Conservation (phyloP, 805 yeast genomes). For the Saccharomycopsis fermentans region DNA sequence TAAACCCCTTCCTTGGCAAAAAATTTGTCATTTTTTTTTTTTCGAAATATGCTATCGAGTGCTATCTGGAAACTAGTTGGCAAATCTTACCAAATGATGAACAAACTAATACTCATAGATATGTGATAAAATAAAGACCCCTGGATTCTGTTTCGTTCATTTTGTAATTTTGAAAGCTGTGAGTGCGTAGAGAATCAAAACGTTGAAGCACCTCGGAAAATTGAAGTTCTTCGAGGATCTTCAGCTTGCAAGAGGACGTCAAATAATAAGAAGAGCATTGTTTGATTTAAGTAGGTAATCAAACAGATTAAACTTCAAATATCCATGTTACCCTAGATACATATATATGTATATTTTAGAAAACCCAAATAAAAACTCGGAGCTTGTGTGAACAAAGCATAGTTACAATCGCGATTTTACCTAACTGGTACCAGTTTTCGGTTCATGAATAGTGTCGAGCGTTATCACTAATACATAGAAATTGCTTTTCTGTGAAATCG, state of each 20-base stretch:
- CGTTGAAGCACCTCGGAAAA: not conserved
- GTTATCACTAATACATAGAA: not conserved
- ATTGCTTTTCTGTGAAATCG: not conserved
- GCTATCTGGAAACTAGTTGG: too few relatives aligned
- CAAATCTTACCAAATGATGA: too few relatives aligned
- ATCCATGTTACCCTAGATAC: not conserved
- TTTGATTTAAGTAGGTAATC: not conserved
- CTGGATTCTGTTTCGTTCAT: too few relatives aligned
- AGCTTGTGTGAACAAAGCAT: not conserved
- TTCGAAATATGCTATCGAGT: too few relatives aligned
- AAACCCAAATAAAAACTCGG: not conserved
- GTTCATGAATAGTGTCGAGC: not conserved
- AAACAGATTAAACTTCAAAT: not conserved
- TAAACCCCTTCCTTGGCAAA: too few relatives aligned
- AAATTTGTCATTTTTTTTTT: too few relatives aligned
- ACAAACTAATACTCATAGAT: too few relatives aligned
- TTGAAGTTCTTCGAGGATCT: not conserved
- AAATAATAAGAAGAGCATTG: not conserved
- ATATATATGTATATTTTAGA: not conserved
- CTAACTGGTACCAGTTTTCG: not conserved
- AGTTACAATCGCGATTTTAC: not conserved
- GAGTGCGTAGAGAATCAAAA: not conserved
- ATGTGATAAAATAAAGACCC: too few relatives aligned
- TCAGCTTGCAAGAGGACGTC: not conserved
- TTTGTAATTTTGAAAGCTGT: too few relatives aligned